Evolutionary conservation across 2,329 filamentous ascomycete genomes (phyloP), one percentile per base, ranked within the genome.

Genomic region (Fusarium penzigii): DNA sequence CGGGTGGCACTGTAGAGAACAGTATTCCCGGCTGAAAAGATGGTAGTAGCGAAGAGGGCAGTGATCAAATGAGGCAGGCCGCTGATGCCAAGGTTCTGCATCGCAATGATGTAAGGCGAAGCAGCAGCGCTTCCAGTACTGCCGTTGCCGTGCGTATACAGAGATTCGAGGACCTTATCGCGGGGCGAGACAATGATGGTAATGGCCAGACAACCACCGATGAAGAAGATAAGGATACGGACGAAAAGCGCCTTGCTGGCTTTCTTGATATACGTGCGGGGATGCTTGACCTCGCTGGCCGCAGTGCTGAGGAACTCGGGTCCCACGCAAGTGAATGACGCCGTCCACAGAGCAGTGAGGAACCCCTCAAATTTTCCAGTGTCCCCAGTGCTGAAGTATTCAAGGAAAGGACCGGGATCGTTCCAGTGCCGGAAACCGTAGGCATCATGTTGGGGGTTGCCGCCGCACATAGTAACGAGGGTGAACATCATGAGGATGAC

Each of bases 391-490:
- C 82, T 79, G 55, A 85, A 78, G 55, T 83, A 74, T 59, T 84
- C 80, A 17, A 78, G 79, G 40, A 71, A 63, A 63, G 68, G 59
- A 11, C 61, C 64, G 2, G 70, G 62, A 17, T 65, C 49, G 10
- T 76, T 78, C 85, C 84, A 88, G 65, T 85, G 83, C 20, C 86
- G 77, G 64, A 90, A 90, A 9, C 87, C 87, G 62, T 84, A 89
- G 2, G 82, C 76, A 59, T 88, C 85, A 50, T 82, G 75, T 6
- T 83, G 66, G 0, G 89, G 89, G 59, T 92, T 92, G 14, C 87
- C 88, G 29, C 88, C 89, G 9, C 89, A 74, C 86, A 90, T 90
- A 41, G 83, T 85, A 59, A 92, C 78, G 65, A 92, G 86, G 8
- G 89, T 90, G 71, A 87, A 91, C 58, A 78, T 70, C 65, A 90